Conservation (phyloP, 371 early-diverging fungal species). For the Rhizomucor miehei region DNA sequence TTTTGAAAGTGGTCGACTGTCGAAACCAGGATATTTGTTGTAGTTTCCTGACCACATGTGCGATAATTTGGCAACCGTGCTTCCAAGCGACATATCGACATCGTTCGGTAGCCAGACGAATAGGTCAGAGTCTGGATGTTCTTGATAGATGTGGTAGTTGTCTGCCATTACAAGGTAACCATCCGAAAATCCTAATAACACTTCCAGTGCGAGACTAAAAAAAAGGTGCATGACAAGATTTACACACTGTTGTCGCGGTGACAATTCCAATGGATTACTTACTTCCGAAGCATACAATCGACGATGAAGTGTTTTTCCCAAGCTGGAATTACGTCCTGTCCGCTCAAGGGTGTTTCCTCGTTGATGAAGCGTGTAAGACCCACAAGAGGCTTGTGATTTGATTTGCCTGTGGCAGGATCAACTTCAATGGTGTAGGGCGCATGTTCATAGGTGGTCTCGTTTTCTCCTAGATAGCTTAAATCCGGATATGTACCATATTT, state of each 20-base stretch:
- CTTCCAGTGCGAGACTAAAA: constrained; percentile 25
- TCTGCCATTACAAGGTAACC: constrained; percentile 18
- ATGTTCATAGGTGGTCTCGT: constrained; percentile 13
- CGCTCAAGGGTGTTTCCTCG: constrained; percentile 13
- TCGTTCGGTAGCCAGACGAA: constrained; percentile 33
- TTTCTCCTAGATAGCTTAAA: constrained; percentile 19
- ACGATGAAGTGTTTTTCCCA: constrained; percentile 24
- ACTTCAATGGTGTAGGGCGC: constrained; percentile 17
- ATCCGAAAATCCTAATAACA: constrained; percentile 25
- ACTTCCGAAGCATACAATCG: constrained; percentile 26
- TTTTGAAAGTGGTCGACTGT: constrained; percentile 7
- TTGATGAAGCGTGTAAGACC: constrained; percentile 18
- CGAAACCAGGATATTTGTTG: constrained; percentile 18
- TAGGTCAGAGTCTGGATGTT: background rate
- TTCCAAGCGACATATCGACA: constrained; percentile 29
- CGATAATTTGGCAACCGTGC: constrained; percentile 15
- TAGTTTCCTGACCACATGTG: constrained; percentile 24
- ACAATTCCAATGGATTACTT: constrained; percentile 1
- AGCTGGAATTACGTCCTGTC: constrained; percentile 3
- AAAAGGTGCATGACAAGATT: background rate
- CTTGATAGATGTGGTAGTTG: constrained; percentile 29
- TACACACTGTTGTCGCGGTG: background rate
- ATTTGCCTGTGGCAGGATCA: constrained; percentile 12
- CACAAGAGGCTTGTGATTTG: constrained; percentile 9
- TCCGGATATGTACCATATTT: constrained; percentile 4